Conservation (phyloP, 2,329 filamentous ascomycete genomes). For the Chaetomium sp. region DNA sequence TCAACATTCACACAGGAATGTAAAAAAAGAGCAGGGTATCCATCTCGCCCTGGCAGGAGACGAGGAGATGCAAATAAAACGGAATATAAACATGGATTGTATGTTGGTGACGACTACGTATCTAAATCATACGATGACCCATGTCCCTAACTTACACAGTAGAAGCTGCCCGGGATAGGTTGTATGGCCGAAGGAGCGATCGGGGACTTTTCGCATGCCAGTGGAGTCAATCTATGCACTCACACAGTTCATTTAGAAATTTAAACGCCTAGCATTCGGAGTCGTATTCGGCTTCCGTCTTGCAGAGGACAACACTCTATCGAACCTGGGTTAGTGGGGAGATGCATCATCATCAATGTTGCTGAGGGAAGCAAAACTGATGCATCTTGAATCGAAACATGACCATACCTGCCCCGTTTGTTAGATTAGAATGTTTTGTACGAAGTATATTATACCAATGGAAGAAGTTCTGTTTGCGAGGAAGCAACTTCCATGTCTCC, state of each 20-base stretch:
- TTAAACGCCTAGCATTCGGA: background rate
- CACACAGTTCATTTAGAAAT: background rate
- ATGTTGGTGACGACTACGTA: no score
- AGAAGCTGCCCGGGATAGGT: no score
- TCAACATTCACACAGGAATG: background rate
- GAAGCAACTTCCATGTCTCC: background rate
- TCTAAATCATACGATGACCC: background rate
- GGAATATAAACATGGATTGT: no score
- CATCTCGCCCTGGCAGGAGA: no score
- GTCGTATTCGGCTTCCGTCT: background rate
- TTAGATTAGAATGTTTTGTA: background rate
- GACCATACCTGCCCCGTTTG: background rate
- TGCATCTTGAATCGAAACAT: background rate
- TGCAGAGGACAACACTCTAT: background rate
- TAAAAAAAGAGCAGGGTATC: no score
- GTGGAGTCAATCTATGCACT: background rate
- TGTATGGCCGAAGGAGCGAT: background rate
- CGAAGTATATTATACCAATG: background rate
- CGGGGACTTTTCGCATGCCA: background rate
- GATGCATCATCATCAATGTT: background rate
- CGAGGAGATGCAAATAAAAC: background rate
- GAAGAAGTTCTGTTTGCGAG: background rate
- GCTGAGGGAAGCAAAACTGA: background rate
- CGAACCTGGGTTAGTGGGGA: background rate
- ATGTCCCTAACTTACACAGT: background rate